Evolutionary conservation across 345 rosid genomes (phyloP), one percentile per base, ranked within the genome.

Genomic region (Carallia brachiata): DNA sequence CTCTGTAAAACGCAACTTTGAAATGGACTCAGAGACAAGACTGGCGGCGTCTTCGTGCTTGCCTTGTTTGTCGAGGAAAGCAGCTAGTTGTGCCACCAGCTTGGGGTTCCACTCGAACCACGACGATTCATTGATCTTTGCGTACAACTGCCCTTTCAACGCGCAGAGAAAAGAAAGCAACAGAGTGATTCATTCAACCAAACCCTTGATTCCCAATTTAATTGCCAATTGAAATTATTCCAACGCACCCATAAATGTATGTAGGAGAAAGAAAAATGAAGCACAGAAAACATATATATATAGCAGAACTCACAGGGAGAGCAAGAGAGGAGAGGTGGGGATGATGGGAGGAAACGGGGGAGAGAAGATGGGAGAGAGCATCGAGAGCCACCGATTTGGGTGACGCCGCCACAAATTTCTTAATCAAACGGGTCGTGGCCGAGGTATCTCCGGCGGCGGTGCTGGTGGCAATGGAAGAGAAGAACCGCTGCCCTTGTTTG

Each of bases 31-130:
- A 57, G 80, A 78, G 12, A 84, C 52, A 53, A 94, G 66, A 68
- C 80, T 66, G 55, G 81, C 74, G 40, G 88, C 82, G 63, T 87
- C 93, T 0, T n/a, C 52, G 34, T 70, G 36, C 13, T 54, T 70
- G 66, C 89, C 93, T 71, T 75, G 93, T 58, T 78, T 89, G 65
- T 83, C 82, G 23, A 94, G 86, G 50, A 77, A 69, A n/a, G 94
- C 87, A 28, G 79, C 71, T 64, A 94, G 80, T 9, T 88, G 78
- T 3, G 98, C 93, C 13, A 83, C 84, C 63, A 94, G 77, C 85
- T 88, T 89, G 0, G 94, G 83, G 63, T 93, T 88, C 98, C 98
- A 93, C 62, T 79, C 69, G 68, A 87, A 91, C 98, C 98, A 93
- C 0, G 90, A 66, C 18, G 93, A 80, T 80, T 91, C 78, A 57